Conservation (phyloP, 2,329 filamentous ascomycete species). For the Diaporthe sp. region DNA sequence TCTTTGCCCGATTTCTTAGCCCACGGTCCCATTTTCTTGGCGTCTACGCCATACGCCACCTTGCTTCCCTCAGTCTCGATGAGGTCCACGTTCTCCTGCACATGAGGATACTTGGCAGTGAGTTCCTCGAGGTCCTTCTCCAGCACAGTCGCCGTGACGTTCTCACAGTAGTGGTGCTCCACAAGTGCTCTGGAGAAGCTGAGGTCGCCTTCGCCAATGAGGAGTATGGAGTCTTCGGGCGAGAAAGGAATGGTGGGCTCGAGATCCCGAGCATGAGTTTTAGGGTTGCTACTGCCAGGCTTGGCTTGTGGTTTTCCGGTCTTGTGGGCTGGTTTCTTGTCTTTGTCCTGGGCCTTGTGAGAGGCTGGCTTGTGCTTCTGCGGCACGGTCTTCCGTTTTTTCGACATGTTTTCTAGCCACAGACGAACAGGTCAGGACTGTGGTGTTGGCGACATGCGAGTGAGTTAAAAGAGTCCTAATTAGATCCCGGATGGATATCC, state of each 20-base stretch:
- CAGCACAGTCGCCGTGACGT: constrained; percentile 78
- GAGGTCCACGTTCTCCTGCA: constrained; percentile 67
- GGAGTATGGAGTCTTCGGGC: constrained; percentile 76
- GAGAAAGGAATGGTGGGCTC: constrained; percentile 76
- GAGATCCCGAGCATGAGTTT: constrained; percentile 44
- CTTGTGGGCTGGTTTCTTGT: constrained; percentile 17
- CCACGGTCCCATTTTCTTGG: constrained; percentile 71
- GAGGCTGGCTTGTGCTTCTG: constrained; percentile 32
- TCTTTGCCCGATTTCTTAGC: constrained; percentile 54
- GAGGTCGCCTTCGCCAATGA: constrained; percentile 85
- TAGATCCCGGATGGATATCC: background rate
- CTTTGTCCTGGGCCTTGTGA: constrained; percentile 34
- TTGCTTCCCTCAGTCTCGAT: constrained; percentile 60
- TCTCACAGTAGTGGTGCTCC: constrained; percentile 73
- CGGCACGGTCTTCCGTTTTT: constrained; percentile 58
- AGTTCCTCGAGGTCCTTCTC: constrained; percentile 72
- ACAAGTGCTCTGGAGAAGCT: constrained; percentile 80
- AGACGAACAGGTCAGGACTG: background rate
- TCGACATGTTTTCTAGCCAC: background rate
- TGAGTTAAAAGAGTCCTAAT: background rate
- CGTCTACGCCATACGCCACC: constrained; percentile 76
- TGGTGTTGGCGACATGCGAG: background rate
- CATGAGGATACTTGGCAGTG: constrained; percentile 81
- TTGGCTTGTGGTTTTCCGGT: constrained; percentile 43
- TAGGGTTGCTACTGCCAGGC: constrained; percentile 38